Base-by-base conservation (phyloP, 2,329 filamentous ascomycete species). In the Rhinocladiella similis region DNA sequence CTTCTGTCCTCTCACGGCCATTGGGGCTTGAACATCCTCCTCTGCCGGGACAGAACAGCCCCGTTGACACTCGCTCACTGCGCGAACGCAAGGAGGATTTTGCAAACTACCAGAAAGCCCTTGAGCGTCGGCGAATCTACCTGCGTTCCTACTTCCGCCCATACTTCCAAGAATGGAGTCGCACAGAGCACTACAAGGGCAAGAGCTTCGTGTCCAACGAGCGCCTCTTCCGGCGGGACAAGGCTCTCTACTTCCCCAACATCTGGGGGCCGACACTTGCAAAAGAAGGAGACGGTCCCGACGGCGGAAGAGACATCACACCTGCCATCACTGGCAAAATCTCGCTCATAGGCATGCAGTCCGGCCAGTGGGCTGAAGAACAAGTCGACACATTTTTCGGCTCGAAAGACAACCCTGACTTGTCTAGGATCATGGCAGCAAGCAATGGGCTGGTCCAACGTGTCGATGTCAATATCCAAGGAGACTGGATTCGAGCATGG, bases 101-200 rank as follows among this genome's bases (percentile, higher is more conserved):
- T 69, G 85, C 90, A 62, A 80, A 94, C 73, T 92, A 90, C 68
- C 87, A 94, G 56, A 92, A 90, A 72, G 92, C 97, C 70, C 74
- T 97, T 6, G 80, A 83, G 62, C 83, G 86, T 63, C 84, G 93
- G 62, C 82, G 89, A 65, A 80, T 90, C 69, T 78, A 97, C 88
- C 89, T 89, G 43, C 81, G 83, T 64, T 85, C 91, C 71, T 87
- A 95, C 68, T 79, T 87, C 18, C 89, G 90, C 56, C 92, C 93
- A 1, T 99, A 99, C 75, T 99, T 96, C 77, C 89, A 91, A 72
- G 93, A 99, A 80, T 97, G 91, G 89, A 84, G 84, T 57, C 94
- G 95, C 74, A 83, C 97, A 73, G 82, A 87, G 63, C 87, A 94
- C 63, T 75, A 81, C 75, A 85, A 91, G 66, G 94, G 94, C 68